phyloP scores from a whole-genome alignment of 768 basidiomycete species.

The Scleroderma citrinum region DNA sequence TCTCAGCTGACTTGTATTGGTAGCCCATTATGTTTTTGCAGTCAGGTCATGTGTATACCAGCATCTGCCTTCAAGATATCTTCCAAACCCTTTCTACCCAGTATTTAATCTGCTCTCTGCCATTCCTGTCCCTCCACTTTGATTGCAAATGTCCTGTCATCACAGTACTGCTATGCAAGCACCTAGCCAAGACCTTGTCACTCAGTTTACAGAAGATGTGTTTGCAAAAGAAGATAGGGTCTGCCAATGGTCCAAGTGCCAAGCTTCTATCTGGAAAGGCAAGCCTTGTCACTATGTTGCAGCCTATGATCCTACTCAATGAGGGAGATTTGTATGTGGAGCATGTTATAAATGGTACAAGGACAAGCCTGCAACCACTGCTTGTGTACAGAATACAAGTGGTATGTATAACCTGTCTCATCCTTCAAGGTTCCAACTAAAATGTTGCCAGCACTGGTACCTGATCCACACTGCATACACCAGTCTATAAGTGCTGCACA shows the following conservation, averaged over 20 bases:
- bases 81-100: too few species aligned
- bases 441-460: neutral
- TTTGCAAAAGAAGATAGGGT: neutral
- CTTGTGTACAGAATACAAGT: neutral
- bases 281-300: slow-evolving; percentile 3
- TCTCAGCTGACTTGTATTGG: too few species aligned
- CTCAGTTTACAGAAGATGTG: slow-evolving; percentile 7
- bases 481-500: neutral
- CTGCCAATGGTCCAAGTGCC: neutral
- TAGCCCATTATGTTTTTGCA: too few species aligned
- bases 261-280: slow-evolving; percentile 1
- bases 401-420: neutral
- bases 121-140: neutral
- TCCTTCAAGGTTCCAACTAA: neutral
- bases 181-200: neutral
- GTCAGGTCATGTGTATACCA: too few species aligned
- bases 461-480: neutral
- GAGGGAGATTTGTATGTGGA: neutral
- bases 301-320: neutral
- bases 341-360: slow-evolving; percentile 1
- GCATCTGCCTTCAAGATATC: too few species aligned
- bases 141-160: neutral
- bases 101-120: neutral
- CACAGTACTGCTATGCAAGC: neutral
- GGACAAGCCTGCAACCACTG: neutral